Base-by-base conservation (phyloP, 1,139 yeast genomes). In the Saccharomyces hybrid region DNA sequence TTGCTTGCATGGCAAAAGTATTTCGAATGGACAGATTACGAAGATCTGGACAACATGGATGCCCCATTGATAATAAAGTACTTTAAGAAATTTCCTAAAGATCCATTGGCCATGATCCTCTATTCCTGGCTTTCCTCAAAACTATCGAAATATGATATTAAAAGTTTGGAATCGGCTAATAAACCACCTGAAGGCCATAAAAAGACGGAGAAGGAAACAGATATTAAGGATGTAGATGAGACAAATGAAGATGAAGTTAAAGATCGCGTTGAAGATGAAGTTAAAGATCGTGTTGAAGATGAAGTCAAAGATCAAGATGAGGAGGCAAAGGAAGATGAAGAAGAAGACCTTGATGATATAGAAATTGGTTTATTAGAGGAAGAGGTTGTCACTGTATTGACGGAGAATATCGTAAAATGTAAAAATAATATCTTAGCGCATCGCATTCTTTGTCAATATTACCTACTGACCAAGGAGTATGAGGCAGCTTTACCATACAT, bases 11-110 rank as follows among this genome's bases (percentile, higher is more conserved):
- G 97, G 96, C 76, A 79, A 51, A 67, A 86, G 13, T 82, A 82
- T 62, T 81, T 90, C 61, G 96, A 93, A 63, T 86, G 93, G 86
- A 61, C 72, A 38, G 97, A 93, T 67, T 78, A 77, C 7, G 68
- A 67, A 2, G 72, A 75, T 8, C 68, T 89, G 13, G 66, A 71
- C 27, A 78, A 79, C 2, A 67, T 88, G 52, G 84, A 84, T 51
- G 66, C 76, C 30, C 75, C 72, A 2, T 65, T 75, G 7, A 62
- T 89, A 1, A 61, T 74, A 4, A 75, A 73, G 42, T 88, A 80
- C 64, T 72, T 87, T 47, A 73, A 75, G 44, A 68, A 74, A 30
- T 89, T 88, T 69, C 84, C 83, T 4, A 73, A 71, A 25, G 81
- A 81, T 53, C 88, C 88, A 0, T 70, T 89, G 48, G 87, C 91